Evolutionary conservation across 1,139 yeast genomes (phyloP).

Genomic region (Suhomyces ambrosiae): DNA sequence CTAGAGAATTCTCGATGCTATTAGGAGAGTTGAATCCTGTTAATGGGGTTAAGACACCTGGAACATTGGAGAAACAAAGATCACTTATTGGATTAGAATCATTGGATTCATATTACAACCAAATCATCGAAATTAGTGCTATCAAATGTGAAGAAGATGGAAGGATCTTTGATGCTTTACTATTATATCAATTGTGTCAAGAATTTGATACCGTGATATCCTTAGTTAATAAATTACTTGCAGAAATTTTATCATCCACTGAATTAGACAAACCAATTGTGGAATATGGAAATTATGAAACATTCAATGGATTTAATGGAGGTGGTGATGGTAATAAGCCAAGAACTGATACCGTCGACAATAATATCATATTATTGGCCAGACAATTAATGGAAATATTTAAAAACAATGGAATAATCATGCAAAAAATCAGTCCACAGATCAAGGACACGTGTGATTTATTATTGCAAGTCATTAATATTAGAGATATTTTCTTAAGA

Average conservation of each 20-base stretch:
- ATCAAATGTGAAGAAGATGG: constrained; percentile 91
- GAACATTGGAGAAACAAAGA: constrained; percentile 80
- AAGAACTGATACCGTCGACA: constrained; percentile 36
- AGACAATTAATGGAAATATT: constrained; percentile 57
- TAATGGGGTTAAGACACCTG: constrained; percentile 80
- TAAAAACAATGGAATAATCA: constrained; percentile 52
- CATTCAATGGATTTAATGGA: constrained; percentile 21
- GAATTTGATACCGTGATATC: constrained; percentile 84
- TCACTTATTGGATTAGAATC: constrained; percentile 62
- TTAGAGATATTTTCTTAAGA: constrained; percentile 61
- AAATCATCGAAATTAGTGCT: constrained; percentile 85
- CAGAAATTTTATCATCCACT: constrained; percentile 75
- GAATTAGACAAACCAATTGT: constrained; percentile 68
- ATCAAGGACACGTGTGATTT: constrained; percentile 65
- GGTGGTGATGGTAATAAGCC: constrained; percentile 5
- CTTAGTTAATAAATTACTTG: constrained; percentile 73
- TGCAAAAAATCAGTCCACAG: constrained; percentile 44
- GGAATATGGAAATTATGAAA: constrained; percentile 39
- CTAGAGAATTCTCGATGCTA: constrained; percentile 79
- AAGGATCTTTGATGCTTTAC: constrained; percentile 79
- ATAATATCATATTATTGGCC: constrained; percentile 58
- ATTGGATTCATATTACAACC: constrained; percentile 48
- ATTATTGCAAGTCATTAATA: constrained; percentile 65
- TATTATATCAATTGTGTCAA: constrained; percentile 84
- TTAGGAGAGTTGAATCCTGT: constrained; percentile 70